These are phyloP conservation scores for Nasturtium officinale DNA, from an alignment of 345 rosid species.

Conservation along the genomic window DNA sequence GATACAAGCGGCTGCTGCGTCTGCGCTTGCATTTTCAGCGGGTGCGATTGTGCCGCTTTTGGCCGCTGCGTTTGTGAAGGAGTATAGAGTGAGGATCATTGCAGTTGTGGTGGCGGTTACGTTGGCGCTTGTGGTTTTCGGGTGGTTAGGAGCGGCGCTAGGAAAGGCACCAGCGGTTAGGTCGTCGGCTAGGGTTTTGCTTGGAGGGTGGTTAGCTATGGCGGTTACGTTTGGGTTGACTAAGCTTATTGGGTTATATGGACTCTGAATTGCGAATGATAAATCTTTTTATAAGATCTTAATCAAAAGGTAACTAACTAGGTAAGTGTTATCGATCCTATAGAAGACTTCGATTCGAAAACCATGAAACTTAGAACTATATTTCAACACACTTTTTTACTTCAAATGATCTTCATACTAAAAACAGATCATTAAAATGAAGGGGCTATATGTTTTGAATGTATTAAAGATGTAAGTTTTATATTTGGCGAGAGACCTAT, in stretches of 20 bases:
- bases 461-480: conserved; percentile 12
- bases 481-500: conserved; percentile 16
- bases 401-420: conserved; percentile 17
- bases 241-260: conserved; percentile 71
- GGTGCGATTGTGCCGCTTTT: conserved; percentile 89
- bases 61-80: conserved; percentile 74
- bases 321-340: not conserved
- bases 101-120: conserved; percentile 66
- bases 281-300: conserved; percentile 4
- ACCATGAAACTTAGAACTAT: not conserved
- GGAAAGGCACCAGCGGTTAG: conserved; percentile 65
- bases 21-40: conserved; percentile 74
- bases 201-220: conserved; percentile 97
- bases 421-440: not conserved
- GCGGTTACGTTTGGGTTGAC: conserved; percentile 84
- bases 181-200: conserved; percentile 68
- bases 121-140: conserved; percentile 63
- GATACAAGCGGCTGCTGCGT: conserved; percentile 79
- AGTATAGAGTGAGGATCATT: conserved; percentile 61
- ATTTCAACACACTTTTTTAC: conserved; percentile 27
- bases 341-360: not conserved
- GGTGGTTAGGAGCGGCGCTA: conserved; percentile 77
- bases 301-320: not conserved
- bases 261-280: conserved; percentile 40
- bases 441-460: not conserved